Evolutionary conservation across 768 basidiomycete species (phyloP).

Genomic region (Pisolithus orientalis): DNA sequence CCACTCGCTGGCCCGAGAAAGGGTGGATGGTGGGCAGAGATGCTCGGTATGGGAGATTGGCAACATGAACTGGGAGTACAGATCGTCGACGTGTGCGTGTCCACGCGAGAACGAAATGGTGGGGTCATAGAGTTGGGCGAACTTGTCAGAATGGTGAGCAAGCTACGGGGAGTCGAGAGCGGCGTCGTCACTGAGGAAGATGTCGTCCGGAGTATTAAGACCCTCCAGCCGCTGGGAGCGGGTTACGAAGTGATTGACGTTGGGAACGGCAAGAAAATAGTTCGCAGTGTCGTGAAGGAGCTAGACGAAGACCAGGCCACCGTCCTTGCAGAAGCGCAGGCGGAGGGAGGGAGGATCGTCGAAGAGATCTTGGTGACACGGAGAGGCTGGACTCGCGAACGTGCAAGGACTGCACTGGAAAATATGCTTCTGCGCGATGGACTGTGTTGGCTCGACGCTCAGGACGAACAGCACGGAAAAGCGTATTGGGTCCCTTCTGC

Average conservation of each 20-base stretch:
- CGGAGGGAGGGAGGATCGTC: slow-evolving; percentile 62
- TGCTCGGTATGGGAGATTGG: slow-evolving; percentile 89
- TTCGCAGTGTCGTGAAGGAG: slow-evolving; percentile 85
- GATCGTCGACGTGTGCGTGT: slow-evolving; percentile 88
- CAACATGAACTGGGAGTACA: slow-evolving; percentile 94
- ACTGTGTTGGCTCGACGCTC: slow-evolving; percentile 91
- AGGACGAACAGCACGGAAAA: slow-evolving; percentile 58
- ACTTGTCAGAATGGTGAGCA: slow-evolving; percentile 70
- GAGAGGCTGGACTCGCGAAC: slow-evolving; percentile 73
- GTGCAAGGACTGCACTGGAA: slow-evolving; percentile 73
- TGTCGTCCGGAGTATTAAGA: slow-evolving; percentile 75
- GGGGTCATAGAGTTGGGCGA: slow-evolving; percentile 89
- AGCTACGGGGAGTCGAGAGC: slow-evolving; percentile 62
- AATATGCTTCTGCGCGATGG: slow-evolving; percentile 91
- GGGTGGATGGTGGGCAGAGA: slow-evolving; percentile 89
- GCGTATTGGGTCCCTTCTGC: slow-evolving; percentile 88
- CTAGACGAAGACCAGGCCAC: slow-evolving; percentile 85
- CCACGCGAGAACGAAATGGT: slow-evolving; percentile 83
- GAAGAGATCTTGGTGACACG: slow-evolving; percentile 52
- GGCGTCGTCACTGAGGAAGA: slow-evolving; percentile 83
- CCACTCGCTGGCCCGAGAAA: slow-evolving; percentile 82
- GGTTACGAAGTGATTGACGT: slow-evolving; percentile 84
- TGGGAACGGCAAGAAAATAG: slow-evolving; percentile 65
- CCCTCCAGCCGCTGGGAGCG: slow-evolving; percentile 82
- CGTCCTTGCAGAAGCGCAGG: slow-evolving; percentile 69